Evolutionary conservation across 1,139 yeast genomes (phyloP), one percentile per base, ranked within the genome.

Genomic region (Debaryomyces sp.): DNA sequence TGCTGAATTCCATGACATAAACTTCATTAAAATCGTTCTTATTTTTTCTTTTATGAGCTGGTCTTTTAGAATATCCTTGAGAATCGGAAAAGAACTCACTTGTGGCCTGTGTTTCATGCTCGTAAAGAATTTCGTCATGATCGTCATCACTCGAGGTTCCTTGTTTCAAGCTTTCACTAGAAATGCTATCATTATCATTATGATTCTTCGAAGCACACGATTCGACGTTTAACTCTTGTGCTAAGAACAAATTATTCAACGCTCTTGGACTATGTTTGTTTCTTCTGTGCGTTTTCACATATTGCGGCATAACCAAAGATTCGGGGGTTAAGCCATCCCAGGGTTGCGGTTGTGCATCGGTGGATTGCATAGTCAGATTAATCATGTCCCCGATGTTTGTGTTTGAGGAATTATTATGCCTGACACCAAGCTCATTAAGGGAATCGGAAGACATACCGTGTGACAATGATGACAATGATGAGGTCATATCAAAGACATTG

Each of bases 1-100:
- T 68, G 53, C 89, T 84, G 66, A 91, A 90, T 55, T 82, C 80
- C 73, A 89, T 75, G 15, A 84, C 80, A 81, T 91, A 89, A 7
- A 87, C 75, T 15, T 92, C 89, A 33, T 71, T 71, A 12, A 63
- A 53, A 33, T 59, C 48, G 15, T 51, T 52, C 23, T 52, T 50
- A 17, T 42, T 45, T 21, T 41, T 26, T 41, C 26, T 41, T 15
- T 32, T 22, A 6, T 41, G 43, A 13, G 43, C 43, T 30, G 43
- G 35, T 8, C 22, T 41, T 30, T 41, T 41, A 30, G 37, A 41
- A 30, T 41, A 41, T 6, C 36, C 36, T 10, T 41, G 43, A 10
- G 43, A 41, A 22, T 41, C 30, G 6, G 43, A 18, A 22, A 30
- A 27, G 18, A 30, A 21, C 5, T 21, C 32, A 6, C 17, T 15